Evolutionary conservation across 495 filamentous ascomycete species (phyloP).

Genomic region (Cercophora scortea): DNA sequence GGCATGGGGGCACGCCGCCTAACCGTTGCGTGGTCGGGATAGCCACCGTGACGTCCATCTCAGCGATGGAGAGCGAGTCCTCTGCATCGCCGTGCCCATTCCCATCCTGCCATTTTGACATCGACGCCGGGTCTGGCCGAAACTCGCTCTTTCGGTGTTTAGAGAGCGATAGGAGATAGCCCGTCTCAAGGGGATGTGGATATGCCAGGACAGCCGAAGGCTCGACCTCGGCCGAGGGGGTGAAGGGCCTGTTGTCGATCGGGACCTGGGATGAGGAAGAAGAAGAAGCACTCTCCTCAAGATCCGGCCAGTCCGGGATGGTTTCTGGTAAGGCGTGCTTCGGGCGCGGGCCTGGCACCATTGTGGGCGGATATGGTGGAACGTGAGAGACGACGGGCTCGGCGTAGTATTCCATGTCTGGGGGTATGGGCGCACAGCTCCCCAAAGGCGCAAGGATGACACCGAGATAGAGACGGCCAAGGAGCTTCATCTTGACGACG

Average conservation of each 20-base stretch:
- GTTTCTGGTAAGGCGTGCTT: background rate
- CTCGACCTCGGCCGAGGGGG: conserved; percentile 1
- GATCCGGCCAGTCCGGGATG: background rate
- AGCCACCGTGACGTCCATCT: conserved; percentile 4
- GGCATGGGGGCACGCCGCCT: no score
- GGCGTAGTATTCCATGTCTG: background rate
- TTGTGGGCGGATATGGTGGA: background rate
- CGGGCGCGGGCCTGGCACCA: background rate
- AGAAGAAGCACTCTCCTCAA: conserved; percentile 8
- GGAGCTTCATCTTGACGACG: conserved; percentile 13
- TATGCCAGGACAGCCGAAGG: conserved; percentile 7
- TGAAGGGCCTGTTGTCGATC: conserved; percentile 19
- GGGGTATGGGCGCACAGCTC: conserved; percentile 7
- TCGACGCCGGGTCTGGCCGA: background rate
- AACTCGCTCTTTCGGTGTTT: background rate
- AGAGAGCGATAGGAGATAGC: conserved; percentile 8
- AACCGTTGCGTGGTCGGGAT: no score
- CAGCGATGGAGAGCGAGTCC: conserved; percentile 5
- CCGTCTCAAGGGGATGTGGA: conserved; percentile 8
- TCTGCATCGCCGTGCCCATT: background rate
- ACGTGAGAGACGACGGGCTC: background rate
- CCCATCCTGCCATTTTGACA: background rate
- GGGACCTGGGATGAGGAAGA: conserved; percentile 5
- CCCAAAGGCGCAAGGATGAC: conserved; percentile 11
- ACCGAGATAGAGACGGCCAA: conserved; percentile 6